phyloP scores from a whole-genome alignment of 2,329 filamentous ascomycete genomes.

The Trichoderma lentiforme region DNA sequence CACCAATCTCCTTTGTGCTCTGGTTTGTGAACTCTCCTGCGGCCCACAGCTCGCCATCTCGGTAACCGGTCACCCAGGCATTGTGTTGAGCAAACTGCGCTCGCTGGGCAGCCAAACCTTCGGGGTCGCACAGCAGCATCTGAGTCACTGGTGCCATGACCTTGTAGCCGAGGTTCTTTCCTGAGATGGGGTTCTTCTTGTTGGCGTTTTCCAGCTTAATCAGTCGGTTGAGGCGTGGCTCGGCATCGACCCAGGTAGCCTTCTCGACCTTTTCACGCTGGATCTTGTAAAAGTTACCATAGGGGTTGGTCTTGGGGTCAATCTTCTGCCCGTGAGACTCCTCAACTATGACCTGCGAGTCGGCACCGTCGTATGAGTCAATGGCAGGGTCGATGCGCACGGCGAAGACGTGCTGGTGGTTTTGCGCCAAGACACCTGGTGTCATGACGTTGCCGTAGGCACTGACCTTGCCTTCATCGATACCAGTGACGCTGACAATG shows the following conservation, averaged over 20 bases:
- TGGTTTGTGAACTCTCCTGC: conserved; percentile 52
- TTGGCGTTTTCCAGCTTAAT: conserved; percentile 48
- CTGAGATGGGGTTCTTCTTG: conserved; percentile 45
- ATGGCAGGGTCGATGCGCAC: conserved; percentile 63
- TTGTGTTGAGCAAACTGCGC: conserved; percentile 46
- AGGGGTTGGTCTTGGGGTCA: conserved; percentile 54
- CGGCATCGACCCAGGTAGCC: conserved; percentile 50
- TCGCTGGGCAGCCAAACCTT: conserved; percentile 42
- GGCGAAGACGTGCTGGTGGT: conserved; percentile 69
- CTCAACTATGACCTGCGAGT: conserved; percentile 48
- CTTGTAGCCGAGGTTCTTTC: conserved; percentile 50
- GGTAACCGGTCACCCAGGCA: conserved; percentile 48
- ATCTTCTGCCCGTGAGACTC: conserved; percentile 37
- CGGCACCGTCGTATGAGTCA: conserved; percentile 44
- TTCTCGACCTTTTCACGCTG: conserved; percentile 44
- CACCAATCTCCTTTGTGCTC: conserved; percentile 41
- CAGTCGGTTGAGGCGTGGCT: conserved; percentile 49
- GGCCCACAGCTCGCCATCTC: conserved; percentile 49
- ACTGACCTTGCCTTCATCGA: conserved; percentile 51
- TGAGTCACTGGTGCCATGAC: conserved; percentile 45
- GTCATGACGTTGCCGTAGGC: conserved; percentile 60
- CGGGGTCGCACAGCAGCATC: conserved; percentile 44
- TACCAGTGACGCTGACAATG: conserved; percentile 59
- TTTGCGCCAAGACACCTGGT: conserved; percentile 62
- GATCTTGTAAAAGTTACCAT: conserved; percentile 59